phyloP scores from a whole-genome alignment of 169 alveolate species.

The Babesia gibsoni region DNA sequence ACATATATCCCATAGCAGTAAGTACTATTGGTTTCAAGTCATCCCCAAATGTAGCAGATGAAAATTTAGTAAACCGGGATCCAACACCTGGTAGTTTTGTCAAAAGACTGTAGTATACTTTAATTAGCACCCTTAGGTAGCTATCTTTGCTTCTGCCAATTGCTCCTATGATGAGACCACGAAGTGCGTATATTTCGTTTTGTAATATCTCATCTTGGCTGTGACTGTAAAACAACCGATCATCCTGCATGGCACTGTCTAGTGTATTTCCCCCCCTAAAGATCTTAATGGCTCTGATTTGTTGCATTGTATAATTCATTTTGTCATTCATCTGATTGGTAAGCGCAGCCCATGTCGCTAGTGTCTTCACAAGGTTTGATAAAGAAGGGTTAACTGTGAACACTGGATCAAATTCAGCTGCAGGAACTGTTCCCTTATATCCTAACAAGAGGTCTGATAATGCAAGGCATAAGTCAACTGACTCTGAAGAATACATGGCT shows the following conservation, averaged over 20 bases:
- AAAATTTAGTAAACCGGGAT: slow-evolving; percentile 7
- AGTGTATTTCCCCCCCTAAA: background rate
- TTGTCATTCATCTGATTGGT: background rate
- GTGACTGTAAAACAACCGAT: background rate
- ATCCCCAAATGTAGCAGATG: slow-evolving; percentile 3
- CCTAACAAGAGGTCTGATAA: slow-evolving; percentile 32
- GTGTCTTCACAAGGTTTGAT: background rate
- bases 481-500: background rate
- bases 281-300: background rate
- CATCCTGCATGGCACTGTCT: background rate
- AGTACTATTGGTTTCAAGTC: background rate
- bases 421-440: background rate
- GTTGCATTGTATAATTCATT: slow-evolving; percentile 14
- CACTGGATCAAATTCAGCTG: background rate
- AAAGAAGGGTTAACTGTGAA: background rate
- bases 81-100: background rate
- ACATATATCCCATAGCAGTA: slow-evolving; percentile 16
- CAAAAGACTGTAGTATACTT: slow-evolving; percentile 6
- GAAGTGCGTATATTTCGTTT: background rate
- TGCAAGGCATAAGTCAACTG: slow-evolving; percentile 2
- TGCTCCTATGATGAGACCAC: background rate
- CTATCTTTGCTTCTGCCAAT: background rate
- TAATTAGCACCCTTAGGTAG: background rate
- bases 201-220: background rate
- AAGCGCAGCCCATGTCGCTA: slow-evolving; percentile 2